phyloP scores from a whole-genome alignment of 1,139 yeast genomes.

The Protomyces gravidus region DNA sequence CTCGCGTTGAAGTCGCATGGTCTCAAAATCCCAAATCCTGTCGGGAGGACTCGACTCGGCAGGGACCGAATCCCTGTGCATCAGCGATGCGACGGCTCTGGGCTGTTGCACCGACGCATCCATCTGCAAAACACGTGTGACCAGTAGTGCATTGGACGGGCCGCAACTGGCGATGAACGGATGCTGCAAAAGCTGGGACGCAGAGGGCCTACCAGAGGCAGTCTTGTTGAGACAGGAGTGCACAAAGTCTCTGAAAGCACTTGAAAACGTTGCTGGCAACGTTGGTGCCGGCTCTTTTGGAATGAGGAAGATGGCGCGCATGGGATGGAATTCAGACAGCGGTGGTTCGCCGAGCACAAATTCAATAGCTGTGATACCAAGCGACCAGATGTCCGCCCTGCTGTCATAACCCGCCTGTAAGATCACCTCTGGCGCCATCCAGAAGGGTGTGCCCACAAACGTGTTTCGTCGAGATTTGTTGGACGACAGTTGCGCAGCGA shows the following conservation, averaged over 20 bases:
- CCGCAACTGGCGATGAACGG: conserved; percentile 52
- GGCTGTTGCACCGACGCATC: too few species aligned
- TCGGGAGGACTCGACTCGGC: too few species aligned
- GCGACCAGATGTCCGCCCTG: conserved; percentile 92
- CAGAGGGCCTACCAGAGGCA: conserved; percentile 54
- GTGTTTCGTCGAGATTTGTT: conserved; percentile 76
- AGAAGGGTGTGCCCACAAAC: conserved; percentile 96
- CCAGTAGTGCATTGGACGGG: neutral
- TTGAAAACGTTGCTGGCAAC: conserved; percentile 47
- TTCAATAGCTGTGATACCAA: conserved; percentile 87
- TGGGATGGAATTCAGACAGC: conserved; percentile 64
- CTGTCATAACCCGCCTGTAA: conserved; percentile 80
- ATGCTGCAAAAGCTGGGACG: conserved; percentile 56
- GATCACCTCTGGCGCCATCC: conserved; percentile 99
- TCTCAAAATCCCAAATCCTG: too few species aligned
- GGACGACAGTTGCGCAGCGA: conserved; percentile 78
- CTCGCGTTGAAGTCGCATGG: too few species aligned
- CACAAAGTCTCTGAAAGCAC: conserved; percentile 59
- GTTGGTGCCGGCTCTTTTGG: conserved; percentile 53
- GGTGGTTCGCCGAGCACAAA: conserved; percentile 83
- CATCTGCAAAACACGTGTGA: neutral
- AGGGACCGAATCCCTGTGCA: too few species aligned
- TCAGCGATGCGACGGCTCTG: too few species aligned
- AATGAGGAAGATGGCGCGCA: conserved; percentile 66
- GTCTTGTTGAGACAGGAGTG: conserved; percentile 59